Evolutionary conservation across 2,329 filamentous ascomycete genomes (phyloP).

Genomic region (Aureobasidium pullulans): DNA sequence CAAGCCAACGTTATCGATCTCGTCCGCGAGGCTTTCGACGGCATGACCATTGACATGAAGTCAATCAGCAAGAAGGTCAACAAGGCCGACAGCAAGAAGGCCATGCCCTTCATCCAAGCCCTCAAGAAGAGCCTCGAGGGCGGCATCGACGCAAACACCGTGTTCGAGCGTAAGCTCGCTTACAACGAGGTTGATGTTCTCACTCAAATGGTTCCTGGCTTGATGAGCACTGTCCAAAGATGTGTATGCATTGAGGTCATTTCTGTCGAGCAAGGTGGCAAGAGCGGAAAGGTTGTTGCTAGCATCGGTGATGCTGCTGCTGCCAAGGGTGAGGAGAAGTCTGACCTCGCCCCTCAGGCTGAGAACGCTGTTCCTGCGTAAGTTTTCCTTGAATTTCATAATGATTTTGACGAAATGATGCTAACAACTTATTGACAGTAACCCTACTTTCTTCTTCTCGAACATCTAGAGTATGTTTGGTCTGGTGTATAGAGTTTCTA

Average conservation of each 20-base stretch:
- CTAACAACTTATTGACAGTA: not conserved
- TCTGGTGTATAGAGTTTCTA: not conserved
- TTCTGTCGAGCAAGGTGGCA: constrained; percentile 61
- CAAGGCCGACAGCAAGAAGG: constrained; percentile 93
- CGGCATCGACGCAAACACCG: constrained; percentile 52
- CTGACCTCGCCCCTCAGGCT: constrained; percentile 52
- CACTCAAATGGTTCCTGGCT: constrained; percentile 65
- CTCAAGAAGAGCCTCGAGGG: constrained; percentile 74
- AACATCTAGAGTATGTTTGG: not conserved
- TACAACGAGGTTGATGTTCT: constrained; percentile 80
- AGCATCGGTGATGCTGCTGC: constrained; percentile 42
- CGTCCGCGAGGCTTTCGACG: constrained; percentile 63
- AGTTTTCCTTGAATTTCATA: constrained; percentile 32
- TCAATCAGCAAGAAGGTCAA: constrained; percentile 67
- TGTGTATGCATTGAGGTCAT: constrained; percentile 66
- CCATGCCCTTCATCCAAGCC: constrained; percentile 89
- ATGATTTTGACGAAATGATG: not conserved
- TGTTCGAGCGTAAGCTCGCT: constrained; percentile 75
- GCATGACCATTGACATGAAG: constrained; percentile 67
- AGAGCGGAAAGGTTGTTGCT: constrained; percentile 51
- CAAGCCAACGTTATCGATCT: constrained; percentile 85
- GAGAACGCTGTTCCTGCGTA: constrained; percentile 63
- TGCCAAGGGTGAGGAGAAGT: constrained; percentile 50
- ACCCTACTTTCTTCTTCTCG: constrained; percentile 65
- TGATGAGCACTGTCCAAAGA: constrained; percentile 67